phyloP scores from a whole-genome alignment of 148 eudicot species.

The Persicaria tinctoria region DNA sequence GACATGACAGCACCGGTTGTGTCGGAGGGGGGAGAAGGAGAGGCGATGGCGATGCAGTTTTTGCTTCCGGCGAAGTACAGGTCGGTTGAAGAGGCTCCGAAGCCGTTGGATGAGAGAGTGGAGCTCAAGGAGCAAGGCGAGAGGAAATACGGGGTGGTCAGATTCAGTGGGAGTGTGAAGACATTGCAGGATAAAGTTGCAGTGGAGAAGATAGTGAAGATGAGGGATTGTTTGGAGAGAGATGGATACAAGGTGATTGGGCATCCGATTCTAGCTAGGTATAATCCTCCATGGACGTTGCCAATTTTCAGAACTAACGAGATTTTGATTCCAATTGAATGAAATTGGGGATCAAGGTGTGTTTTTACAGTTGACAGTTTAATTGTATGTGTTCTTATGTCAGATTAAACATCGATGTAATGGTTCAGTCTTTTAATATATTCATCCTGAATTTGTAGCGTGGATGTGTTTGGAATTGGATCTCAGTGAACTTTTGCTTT shows the following conservation, averaged over 20 bases:
- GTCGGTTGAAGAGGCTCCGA: constrained; percentile 61
- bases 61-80: constrained; percentile 54
- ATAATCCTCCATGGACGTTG: constrained; percentile 87
- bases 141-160: constrained; percentile 66
- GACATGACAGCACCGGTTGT: constrained; percentile 53
- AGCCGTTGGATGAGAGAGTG: constrained; percentile 83
- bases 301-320: constrained; percentile 70
- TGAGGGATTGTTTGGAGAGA: constrained; percentile 49
- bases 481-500: neutral
- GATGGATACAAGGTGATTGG: constrained; percentile 59
- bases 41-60: constrained; percentile 47
- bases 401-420: no score
- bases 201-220: constrained; percentile 41
- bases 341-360: neutral
- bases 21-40: constrained; percentile 18
- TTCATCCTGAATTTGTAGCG: no score
- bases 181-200: constrained; percentile 42
- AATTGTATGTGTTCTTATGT: no score
- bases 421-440: no score
- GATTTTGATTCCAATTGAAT: constrained; percentile 57
- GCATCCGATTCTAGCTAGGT: constrained; percentile 54
- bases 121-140: constrained; percentile 59
- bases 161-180: constrained; percentile 52
- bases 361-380: neutral
- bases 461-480: neutral